Percentiles rank a stretch among this genome's conserved stretches.
Evolutionary conservation across 495 filamentous ascomycete genomes (phyloP).

Genomic region (Mycothermus thermophilus): DNA sequence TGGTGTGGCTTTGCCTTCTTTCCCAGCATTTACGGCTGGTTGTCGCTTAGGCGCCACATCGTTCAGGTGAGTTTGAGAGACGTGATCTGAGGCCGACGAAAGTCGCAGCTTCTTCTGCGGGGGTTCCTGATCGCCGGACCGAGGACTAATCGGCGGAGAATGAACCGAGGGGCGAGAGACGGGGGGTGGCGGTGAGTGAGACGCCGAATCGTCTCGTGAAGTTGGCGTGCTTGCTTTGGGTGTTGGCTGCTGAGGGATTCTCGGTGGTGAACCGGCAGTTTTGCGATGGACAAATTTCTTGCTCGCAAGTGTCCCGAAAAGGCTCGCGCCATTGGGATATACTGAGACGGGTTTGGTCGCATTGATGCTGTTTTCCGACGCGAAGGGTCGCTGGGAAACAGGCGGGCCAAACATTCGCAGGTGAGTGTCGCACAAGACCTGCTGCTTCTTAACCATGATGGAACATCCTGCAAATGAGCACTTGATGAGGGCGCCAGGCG

Average conservation of each 20-base stretch:
- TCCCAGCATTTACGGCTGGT: background rate
- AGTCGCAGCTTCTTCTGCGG: constrained; percentile 8
- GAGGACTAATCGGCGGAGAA: constrained; percentile 6
- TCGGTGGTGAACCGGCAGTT: constrained; percentile 2
- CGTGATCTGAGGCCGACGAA: constrained; percentile 1
- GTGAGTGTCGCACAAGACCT: constrained; percentile 3
- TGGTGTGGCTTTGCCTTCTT: no score
- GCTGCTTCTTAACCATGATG: constrained; percentile 1
- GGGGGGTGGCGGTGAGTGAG: background rate
- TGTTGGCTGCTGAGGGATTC: constrained; percentile 2
- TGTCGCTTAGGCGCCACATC: background rate
- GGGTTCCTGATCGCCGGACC: constrained; percentile 3
- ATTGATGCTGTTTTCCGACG: no score
- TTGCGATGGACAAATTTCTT: no score
- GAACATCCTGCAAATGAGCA: constrained; percentile 5
- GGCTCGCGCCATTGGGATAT: no score
- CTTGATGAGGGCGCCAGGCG: background rate
- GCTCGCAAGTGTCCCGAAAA: no score
- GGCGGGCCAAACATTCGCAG: no score
- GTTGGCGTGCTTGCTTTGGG: constrained; percentile 5
- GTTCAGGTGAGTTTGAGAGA: constrained; percentile 1
- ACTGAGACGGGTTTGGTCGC: no score
- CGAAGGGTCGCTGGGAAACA: no score
- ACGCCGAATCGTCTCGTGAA: background rate
- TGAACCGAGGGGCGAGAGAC: constrained; percentile 1